Base-by-base conservation (phyloP, 192 early-diverging fungal genomes). In the Coemansia sp. region DNA sequence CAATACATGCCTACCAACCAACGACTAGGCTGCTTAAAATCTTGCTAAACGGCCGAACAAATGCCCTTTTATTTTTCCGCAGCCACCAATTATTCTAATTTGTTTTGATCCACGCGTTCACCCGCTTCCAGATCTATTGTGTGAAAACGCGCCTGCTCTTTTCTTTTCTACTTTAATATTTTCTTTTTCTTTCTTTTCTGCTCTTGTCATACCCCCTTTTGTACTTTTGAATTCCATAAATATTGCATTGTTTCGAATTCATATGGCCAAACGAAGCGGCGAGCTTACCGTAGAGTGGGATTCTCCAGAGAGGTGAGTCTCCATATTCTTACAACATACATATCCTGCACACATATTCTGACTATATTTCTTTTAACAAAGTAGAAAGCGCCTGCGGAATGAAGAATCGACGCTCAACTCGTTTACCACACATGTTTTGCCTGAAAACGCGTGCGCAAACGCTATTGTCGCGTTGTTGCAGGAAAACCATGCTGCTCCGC, bases 351-450 rank as follows among this genome's bases (percentile, higher is more conserved):
- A 34, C 31, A 8, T 34, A 1, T 34, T 34, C 31, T 34, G 31
- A 34, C 31, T 7, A 7, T 7, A 8, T 22, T 44, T 15, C 9
- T 12, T 15, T 44, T 44, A n/a, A 15, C 9, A 44, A 15, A 5
- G 17, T 79, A 79, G 76, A 59, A 81, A 81, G 56, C 78, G 78
- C 17, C 37, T 81, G 51, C 57, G 78, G 2, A 81, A 70, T 19
- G 50, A 48, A 42, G 44, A 23, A 22, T 19, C 68, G 5, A 47
- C 40, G 37, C 34, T 66, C 1, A 23, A 61, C 26, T 17, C 57
- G 17, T 59, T 59, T 65, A 54, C 57, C 17, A 26, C 66, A 4
- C 62, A 36, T 2, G 31, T 70, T n/a, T 58, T 68, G 5, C 68
- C 64, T 2, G 72, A 81, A 26, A 57, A 64, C 15, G 36, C 20